Percentiles rank a stretch among this genome's conserved stretches.
phyloP scores from a whole-genome alignment of 208 protist genomes.

The Angomonas deanei region DNA sequence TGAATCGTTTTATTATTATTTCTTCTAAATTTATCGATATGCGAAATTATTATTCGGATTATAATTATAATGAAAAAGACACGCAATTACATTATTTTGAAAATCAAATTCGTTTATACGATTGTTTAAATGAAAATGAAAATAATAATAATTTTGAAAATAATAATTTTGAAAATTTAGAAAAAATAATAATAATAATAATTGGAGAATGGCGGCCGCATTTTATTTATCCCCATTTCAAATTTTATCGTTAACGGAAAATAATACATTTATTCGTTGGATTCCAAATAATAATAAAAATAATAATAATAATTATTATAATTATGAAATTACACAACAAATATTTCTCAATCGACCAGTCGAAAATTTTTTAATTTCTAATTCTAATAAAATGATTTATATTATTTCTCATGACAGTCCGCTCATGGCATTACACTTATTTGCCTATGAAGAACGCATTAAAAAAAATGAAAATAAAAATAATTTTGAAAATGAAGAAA shows the following conservation, averaged over 20 bases:
- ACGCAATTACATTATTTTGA: background rate
- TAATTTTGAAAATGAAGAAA: background rate
- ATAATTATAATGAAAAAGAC: slow-evolving; percentile 6
- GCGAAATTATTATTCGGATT: background rate
- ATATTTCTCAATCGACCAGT: background rate
- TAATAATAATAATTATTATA: slow-evolving; percentile 1
- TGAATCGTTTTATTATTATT: background rate
- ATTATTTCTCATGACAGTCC: background rate
- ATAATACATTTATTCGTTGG: background rate
- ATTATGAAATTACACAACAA: background rate
- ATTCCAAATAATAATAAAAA: background rate
- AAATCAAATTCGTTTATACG: too few species aligned
- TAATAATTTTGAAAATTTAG: background rate
- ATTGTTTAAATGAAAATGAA: background rate
- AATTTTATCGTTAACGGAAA: background rate
- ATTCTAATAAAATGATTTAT: background rate
- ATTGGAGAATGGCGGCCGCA: background rate
- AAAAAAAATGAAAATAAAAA: background rate
- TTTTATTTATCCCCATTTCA: background rate
- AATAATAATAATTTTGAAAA: background rate
- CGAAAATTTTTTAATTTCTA: background rate
- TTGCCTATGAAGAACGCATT: background rate
- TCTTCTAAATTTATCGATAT: background rate
- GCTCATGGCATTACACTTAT: background rate
- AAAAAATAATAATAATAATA: slow-evolving; percentile 1